Conservation (phyloP, 352 stramenopile genomes). For the Paralagenidium karlingii region DNA sequence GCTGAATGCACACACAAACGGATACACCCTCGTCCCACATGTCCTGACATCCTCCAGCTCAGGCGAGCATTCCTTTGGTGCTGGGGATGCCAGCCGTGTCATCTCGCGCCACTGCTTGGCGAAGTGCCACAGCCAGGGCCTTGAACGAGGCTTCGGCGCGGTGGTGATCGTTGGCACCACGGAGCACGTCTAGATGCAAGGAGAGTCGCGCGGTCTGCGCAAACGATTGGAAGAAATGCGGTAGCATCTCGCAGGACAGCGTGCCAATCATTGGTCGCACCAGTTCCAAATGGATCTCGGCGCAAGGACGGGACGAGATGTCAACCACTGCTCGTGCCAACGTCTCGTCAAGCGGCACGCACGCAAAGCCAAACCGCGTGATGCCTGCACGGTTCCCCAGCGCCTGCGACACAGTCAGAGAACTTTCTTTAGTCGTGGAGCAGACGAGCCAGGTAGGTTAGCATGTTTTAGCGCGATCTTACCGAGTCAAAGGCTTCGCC, state of each 20-base stretch:
- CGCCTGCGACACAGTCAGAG: constrained; percentile 15
- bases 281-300: constrained; percentile 82
- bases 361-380: constrained; percentile 77
- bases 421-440: constrained; percentile 1
- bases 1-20: too few species aligned
- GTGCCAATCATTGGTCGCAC: constrained; percentile 72
- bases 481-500: constrained; percentile 85
- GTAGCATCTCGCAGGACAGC: constrained; percentile 92
- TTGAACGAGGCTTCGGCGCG: constrained; percentile 88
- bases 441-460: neutral
- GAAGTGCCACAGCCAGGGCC: constrained; percentile 76
- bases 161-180: constrained; percentile 89
- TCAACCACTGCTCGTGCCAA: constrained; percentile 88
- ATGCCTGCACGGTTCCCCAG: constrained; percentile 85
- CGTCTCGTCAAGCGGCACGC: constrained; percentile 85
- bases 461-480: neutral
- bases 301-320: constrained; percentile 89
- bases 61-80: constrained; percentile 87
- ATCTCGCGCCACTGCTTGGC: constrained; percentile 64
- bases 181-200: constrained; percentile 87
- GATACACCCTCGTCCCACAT: too few species aligned
- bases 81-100: constrained; percentile 76
- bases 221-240: constrained; percentile 91
- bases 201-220: constrained; percentile 86
- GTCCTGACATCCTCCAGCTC: too few species aligned